These are phyloP conservation scores for Plasmodium fragile DNA, from an alignment of 169 alveolate species.

Conservation along the genomic window DNA sequence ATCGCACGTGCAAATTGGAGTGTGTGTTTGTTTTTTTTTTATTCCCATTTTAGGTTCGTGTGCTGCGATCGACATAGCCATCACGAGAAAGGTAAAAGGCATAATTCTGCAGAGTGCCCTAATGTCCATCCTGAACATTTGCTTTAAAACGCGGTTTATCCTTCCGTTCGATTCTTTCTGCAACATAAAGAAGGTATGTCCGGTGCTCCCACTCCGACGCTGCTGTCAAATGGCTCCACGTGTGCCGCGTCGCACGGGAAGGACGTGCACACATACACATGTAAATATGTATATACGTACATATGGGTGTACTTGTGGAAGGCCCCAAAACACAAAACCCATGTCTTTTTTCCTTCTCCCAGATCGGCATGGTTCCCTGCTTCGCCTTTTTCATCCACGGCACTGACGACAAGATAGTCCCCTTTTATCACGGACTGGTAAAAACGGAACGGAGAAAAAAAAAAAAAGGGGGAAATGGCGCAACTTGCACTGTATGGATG, in stretches of 20 bases:
- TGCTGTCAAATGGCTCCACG: not conserved
- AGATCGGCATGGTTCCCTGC: conserved; percentile 63
- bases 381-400: conserved; percentile 70
- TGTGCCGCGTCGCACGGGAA: not conserved
- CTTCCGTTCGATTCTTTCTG: conserved; percentile 73
- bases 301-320: not conserved
- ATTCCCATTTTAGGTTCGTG: conserved; percentile 55
- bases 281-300: not conserved
- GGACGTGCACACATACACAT: not conserved
- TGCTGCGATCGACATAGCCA: conserved; percentile 70
- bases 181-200: conserved; percentile 49
- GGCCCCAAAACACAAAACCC: not conserved
- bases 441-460: conserved; percentile 9
- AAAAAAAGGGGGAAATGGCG: not conserved
- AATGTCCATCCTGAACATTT: conserved; percentile 63
- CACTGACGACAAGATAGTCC: conserved; percentile 72
- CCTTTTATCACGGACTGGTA: conserved; percentile 76
- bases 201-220: not conserved
- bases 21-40: not conserved
- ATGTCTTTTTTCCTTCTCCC: not conserved
- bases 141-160: conserved; percentile 70
- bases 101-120: conserved; percentile 69
- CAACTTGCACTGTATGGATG: not conserved
- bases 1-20: conserved; percentile 12
- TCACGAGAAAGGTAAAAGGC: conserved; percentile 54